Percentiles rank a stretch among this genome's conserved stretches.
These are phyloP conservation scores for Penicillium sp. DNA, from an alignment of 2,329 filamentous ascomycete genomes.

Conservation along the genomic window DNA sequence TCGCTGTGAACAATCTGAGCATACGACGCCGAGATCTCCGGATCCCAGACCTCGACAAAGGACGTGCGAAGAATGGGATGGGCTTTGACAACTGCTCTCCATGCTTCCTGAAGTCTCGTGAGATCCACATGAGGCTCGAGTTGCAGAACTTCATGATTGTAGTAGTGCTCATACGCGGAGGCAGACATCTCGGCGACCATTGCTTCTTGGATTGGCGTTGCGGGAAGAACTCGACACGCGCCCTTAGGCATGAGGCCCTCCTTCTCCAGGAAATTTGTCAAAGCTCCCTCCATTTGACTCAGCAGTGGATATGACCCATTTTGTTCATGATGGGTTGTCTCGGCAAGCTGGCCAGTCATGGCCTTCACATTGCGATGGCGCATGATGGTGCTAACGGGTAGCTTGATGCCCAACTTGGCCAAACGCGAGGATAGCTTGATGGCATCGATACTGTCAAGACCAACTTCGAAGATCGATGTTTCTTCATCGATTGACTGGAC, in stretches of 20 bases:
- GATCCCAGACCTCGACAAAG: conserved; percentile 71
- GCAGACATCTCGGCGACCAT: conserved; percentile 83
- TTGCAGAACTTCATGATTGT: conserved; percentile 80
- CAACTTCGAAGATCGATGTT: conserved; percentile 78
- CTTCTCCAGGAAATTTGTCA: conserved; percentile 49
- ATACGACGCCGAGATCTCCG: conserved; percentile 60
- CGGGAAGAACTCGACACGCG: conserved; percentile 69
- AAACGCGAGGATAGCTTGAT: conserved; percentile 82
- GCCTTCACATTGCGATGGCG: conserved; percentile 69
- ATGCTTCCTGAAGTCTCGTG: conserved; percentile 64
- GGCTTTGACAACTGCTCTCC: conserved; percentile 62
- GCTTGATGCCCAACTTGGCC: conserved; percentile 62
- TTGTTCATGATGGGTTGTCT: conserved; percentile 34
- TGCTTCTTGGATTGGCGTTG: conserved; percentile 83
- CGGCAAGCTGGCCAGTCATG: conserved; percentile 54
- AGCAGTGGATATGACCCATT: conserved; percentile 26
- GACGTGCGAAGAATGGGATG: conserved; percentile 77
- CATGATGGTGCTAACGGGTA: conserved; percentile 80
- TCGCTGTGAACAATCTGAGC: conserved; percentile 59
- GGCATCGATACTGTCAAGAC: conserved; percentile 89
- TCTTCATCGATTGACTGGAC: conserved; percentile 59
- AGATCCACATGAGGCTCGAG: conserved; percentile 63
- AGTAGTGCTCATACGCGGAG: conserved; percentile 77
- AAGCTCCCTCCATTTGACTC: conserved; percentile 31
- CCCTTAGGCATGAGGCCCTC: conserved; percentile 46